Evolutionary conservation across 106 monocot genomes (phyloP), one percentile per base, ranked within the genome.

Genomic region (Vanilla planifolia): DNA sequence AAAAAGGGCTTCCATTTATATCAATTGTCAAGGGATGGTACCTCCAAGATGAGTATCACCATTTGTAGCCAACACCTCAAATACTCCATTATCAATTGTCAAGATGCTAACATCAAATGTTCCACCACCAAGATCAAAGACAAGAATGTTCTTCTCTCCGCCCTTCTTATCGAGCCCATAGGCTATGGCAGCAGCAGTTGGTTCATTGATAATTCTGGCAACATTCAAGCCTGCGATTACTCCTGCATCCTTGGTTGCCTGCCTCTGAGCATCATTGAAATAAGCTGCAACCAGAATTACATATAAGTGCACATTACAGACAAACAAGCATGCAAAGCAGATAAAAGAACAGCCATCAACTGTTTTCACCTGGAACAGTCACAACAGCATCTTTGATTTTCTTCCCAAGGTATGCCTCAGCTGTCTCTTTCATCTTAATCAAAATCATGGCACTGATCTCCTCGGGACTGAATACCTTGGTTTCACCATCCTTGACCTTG

Each of bases 231-330:
- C 67, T 34, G 74, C 67, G 42, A 68, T 75, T 3, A 62, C 27
- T 19, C 74, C 67, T 6, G 74, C 67, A 68, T 68, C 74, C 62
- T 75, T 68, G 33, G 74, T 75, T 32, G 67, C 74, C 37, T 63
- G 75, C 14, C 75, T 68, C 56, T 75, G 75, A 45, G 75, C 67
- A 63, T 68, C 75, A 48, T 74, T 68, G 74, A 74, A 61, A 28
- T 74, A 74, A 1, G 74, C 67, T 61, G 60, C 11, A 23, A 10
- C 21, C 48, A 8, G 22, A 23, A 32, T 48, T 1, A 30, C 3
- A 33, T 34, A 28, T 33, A 19, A 8, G 10, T 52, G 37, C 16
- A 16, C 26, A 15, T 13, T 6, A 42, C 6, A 50, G 0, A 3
- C 5, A 58, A 32, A 44, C 9, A 55, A 15, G 5, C 11, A 23